Percentiles rank a stretch among this genome's conserved stretches.
Evolutionary conservation across 116 monocot species (phyloP).

Genomic region (Zostera marina): DNA sequence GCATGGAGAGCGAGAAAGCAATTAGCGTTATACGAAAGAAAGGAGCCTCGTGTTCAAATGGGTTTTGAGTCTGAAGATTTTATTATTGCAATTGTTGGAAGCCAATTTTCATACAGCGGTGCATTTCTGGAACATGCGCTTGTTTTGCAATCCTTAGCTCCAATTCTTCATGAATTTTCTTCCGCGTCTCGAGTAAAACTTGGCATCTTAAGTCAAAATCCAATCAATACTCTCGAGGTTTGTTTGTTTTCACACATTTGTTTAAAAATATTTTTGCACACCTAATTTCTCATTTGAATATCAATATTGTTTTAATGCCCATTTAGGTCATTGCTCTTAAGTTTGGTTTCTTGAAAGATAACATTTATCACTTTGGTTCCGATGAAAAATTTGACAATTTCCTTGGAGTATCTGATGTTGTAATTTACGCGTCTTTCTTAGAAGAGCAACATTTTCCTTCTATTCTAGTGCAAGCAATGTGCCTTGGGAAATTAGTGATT

Average conservation of each 20-base stretch:
- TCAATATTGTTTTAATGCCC: neutral
- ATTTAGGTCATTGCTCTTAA: constrained; percentile 29
- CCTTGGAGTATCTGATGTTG: constrained; percentile 53
- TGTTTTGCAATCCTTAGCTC: constrained; percentile 54
- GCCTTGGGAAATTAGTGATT: constrained; percentile 63
- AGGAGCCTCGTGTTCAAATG: constrained; percentile 18
- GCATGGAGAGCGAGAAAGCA: constrained; percentile 41
- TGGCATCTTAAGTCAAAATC: constrained; percentile 34
- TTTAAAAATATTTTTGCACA: neutral
- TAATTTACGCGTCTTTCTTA: constrained; percentile 86
- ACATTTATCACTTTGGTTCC: constrained; percentile 27
- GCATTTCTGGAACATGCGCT: constrained; percentile 65
- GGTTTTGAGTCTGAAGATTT: constrained; percentile 52
- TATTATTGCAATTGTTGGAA: constrained; percentile 63
- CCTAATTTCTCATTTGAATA: neutral
- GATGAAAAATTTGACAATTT: constrained; percentile 26
- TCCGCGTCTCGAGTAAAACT: constrained; percentile 50
- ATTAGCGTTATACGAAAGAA: constrained; percentile 10
- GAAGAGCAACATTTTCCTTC: constrained; percentile 84
- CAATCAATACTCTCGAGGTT: constrained; percentile 58
- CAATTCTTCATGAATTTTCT: constrained; percentile 31
- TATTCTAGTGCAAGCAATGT: constrained; percentile 63
- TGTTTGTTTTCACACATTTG: neutral
- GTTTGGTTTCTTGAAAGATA: constrained; percentile 38
- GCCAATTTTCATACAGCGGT: constrained; percentile 84